A percentile compares a stretch with the other conserved stretches of the same genome.
phyloP scores from a whole-genome alignment of 768 basidiomycete genomes.

The Termitomyces sp. region DNA sequence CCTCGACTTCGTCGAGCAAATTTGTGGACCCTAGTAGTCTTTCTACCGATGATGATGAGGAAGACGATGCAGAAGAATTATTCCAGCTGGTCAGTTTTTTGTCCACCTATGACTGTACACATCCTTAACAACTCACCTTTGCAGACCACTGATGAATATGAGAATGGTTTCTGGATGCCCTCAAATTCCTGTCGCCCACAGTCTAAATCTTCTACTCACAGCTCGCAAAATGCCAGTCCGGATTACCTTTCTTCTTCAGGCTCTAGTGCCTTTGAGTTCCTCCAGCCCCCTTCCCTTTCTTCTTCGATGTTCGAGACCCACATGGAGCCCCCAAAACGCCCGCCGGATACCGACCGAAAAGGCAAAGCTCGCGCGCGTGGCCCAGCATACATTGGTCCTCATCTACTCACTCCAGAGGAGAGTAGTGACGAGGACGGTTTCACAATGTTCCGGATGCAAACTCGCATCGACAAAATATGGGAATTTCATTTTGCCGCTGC shows the following conservation, averaged over 20 bases:
- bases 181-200: constrained; percentile 7
- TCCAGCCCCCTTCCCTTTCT: constrained; percentile 16
- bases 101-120: constrained; percentile 11
- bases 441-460: constrained; percentile 41
- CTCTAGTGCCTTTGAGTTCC: constrained; percentile 21
- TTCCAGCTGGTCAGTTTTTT: constrained; percentile 24
- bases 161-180: constrained; percentile 24
- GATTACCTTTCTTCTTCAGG: constrained; percentile 15
- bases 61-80: constrained; percentile 22
- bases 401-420: constrained; percentile 27
- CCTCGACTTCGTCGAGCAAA: constrained; percentile 34
- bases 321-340: constrained; percentile 15
- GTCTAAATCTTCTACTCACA: constrained; percentile 19
- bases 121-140: constrained; percentile 12
- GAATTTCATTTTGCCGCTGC: constrained; percentile 49
- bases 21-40: constrained; percentile 42
- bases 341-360: constrained; percentile 15
- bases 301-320: constrained; percentile 3
- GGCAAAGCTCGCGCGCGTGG: constrained; percentile 19
- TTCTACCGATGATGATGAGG: constrained; percentile 34
- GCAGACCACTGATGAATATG: constrained; percentile 26
- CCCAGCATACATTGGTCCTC: constrained; percentile 33
- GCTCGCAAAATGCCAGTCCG: constrained; percentile 22
- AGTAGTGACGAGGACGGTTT: constrained; percentile 35
- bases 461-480: constrained; percentile 43